phyloP scores from a whole-genome alignment of 1,139 yeast species.

The Geotrichum reessii region DNA sequence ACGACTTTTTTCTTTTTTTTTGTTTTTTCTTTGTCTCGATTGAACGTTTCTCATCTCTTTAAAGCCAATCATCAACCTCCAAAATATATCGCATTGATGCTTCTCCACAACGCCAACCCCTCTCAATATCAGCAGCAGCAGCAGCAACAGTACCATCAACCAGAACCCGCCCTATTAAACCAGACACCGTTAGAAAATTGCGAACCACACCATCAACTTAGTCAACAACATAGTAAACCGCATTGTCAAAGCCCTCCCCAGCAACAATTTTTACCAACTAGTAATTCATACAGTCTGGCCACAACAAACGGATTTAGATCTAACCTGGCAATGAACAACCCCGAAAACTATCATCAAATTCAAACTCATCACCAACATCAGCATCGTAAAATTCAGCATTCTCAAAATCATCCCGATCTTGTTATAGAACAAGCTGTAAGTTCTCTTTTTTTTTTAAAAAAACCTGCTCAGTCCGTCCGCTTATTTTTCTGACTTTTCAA shows the following conservation, averaged over 20 bases:
- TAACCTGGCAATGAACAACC: not conserved
- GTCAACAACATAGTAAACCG: constrained; percentile 37
- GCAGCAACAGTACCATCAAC: constrained; percentile 18
- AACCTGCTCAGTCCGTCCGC: not conserved
- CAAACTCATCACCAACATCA: constrained; percentile 42
- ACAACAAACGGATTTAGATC: not conserved
- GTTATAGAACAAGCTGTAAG: constrained; percentile 18
- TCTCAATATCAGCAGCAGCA: constrained; percentile 30
- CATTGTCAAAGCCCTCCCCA: not conserved
- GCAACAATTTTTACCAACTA: not conserved
- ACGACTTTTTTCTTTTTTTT: constrained; percentile 34
- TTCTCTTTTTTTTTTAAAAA: not conserved
- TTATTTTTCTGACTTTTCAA: not conserved
- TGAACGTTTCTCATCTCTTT: constrained; percentile 29
- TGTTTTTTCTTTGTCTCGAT: constrained; percentile 36
- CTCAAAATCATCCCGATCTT: constrained; percentile 39
- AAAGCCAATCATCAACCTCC: not conserved
- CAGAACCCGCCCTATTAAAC: not conserved
- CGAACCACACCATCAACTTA: constrained; percentile 50
- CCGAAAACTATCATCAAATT: not conserved
- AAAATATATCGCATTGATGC: constrained; percentile 58
- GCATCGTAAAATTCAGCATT: constrained; percentile 56
- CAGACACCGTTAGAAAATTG: constrained; percentile 34
- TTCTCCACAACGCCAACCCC: constrained; percentile 36
- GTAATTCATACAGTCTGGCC: not conserved